Percentiles rank a stretch among this genome's conserved stretches.
phyloP scores from a whole-genome alignment of 1,284 basidiomycete genomes.

The Naganishia sp. region DNA sequence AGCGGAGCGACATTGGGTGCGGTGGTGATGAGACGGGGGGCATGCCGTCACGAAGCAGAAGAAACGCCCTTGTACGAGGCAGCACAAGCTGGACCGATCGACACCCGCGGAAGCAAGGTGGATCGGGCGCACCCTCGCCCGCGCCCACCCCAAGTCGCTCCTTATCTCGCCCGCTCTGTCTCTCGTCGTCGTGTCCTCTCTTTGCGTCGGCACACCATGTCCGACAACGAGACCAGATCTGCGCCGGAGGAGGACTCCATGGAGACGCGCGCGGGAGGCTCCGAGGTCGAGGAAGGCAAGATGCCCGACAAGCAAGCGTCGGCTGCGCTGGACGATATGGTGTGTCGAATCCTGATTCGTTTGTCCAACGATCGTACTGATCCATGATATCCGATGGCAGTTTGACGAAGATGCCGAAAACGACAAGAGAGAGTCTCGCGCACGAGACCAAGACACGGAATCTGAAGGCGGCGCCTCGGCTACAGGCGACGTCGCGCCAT shows the following conservation, averaged over 20 bases:
- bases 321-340: slow-evolving; percentile 16
- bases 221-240: slow-evolving; percentile 3
- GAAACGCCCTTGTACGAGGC: neutral
- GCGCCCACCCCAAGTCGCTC: neutral
- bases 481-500: neutral
- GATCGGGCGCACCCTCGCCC: too few relatives aligned
- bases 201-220: neutral
- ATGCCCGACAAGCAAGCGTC: neutral
- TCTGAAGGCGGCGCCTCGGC: neutral
- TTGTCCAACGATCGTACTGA: neutral
- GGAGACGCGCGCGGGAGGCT: slow-evolving; percentile 8
- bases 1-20: neutral
- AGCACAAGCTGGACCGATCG: neutral
- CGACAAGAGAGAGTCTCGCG: neutral
- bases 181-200: neutral
- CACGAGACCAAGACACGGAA: neutral
- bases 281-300: neutral
- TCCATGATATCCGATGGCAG: neutral
- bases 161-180: neutral
- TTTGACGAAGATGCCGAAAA: slow-evolving; percentile 5
- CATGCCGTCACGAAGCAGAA: neutral
- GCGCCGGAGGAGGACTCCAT: slow-evolving; percentile 4
- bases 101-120: too few relatives aligned
- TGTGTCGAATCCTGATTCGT: slow-evolving; percentile 1
- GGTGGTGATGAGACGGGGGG: neutral